Conservation (phyloP, 331 rosid species). For the Quercus phellos region DNA sequence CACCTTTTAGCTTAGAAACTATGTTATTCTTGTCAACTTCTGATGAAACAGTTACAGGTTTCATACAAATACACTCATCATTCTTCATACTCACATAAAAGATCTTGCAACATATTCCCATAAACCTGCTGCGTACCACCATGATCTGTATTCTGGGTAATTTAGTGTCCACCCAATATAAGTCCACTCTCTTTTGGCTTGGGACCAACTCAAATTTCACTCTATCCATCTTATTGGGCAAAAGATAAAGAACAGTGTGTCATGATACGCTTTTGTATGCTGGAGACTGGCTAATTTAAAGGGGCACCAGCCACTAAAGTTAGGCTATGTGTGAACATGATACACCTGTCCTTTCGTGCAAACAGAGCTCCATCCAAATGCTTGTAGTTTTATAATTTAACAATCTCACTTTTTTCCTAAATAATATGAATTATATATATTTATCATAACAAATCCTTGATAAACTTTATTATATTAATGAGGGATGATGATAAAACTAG, state of each 20-base stretch:
- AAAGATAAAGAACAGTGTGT: not conserved
- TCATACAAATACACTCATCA: not conserved
- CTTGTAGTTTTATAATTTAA: not conserved
- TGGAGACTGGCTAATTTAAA: not conserved
- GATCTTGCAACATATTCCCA: not conserved
- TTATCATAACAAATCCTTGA: conserved; percentile 1
- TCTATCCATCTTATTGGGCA: not conserved
- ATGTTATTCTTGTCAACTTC: not conserved
- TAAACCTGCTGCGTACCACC: not conserved
- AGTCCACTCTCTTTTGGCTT: not conserved
- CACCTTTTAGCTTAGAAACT: not conserved
- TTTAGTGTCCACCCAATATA: not conserved
- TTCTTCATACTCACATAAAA: no score
- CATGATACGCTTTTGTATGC: not conserved
- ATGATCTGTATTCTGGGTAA: not conserved
- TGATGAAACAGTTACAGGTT: not conserved
- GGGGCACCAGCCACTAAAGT: not conserved
- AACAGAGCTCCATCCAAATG: not conserved
- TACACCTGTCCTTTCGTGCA: not conserved
- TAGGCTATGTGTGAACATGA: not conserved
- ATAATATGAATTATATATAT: not conserved
- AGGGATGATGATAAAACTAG: conserved; percentile 17
- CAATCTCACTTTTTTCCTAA: no score
- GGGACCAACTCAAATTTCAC: not conserved
- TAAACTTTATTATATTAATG: conserved; percentile 7